Base-by-base conservation (phyloP, 768 basidiomycete species). In the Mycena polygramma region DNA sequence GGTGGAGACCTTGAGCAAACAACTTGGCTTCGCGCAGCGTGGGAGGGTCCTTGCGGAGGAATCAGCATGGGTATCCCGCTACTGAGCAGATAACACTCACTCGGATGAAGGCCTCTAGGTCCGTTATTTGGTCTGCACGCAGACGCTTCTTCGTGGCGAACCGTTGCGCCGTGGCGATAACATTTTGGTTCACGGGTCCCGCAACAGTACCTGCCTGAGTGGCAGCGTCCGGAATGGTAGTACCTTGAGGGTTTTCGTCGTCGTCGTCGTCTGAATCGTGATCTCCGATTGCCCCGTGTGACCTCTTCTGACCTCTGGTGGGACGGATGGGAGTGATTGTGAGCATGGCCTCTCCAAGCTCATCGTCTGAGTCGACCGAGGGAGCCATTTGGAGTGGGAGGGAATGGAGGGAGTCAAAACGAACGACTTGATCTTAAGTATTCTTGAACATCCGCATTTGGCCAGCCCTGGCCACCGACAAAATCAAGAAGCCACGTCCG, bases 11-110 rank as follows among this genome's bases (percentile, higher is more conserved):
- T 14, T 43, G 52, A 36, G 20, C 41, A 55, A 24, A 54, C 14
- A 30, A 4, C 43, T 63, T 63, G 26, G 52, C 63, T 7, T 55
- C 63, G 24, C 53, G 63, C 41, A 63, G 20, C 1, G 52, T 36
- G 1, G 41, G 41, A 30, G 63, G 41, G 46, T 63, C 61, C 61
- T 63, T 20, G 46, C n/a, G n/a, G 0, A 51, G 24, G 7, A 13
- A 17, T 63, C 15, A 37, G 59, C 13, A 30, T 24, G 14, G 7
- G n/a, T n/a, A 46, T 20, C 13, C 36, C 22, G 60, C 17, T 24
- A 57, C n/a, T 7, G 39, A 7, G 39, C 39, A 52, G 36, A 24
- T 13, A 51, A 51, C 5, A 63, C 51, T 4, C 2, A 63, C 61
- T 6, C 39, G 52, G 1, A 63, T 7, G 11, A 53, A 39, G 14